Conservation (phyloP, 169 alveolate species). For the Plasmodium inui region DNA sequence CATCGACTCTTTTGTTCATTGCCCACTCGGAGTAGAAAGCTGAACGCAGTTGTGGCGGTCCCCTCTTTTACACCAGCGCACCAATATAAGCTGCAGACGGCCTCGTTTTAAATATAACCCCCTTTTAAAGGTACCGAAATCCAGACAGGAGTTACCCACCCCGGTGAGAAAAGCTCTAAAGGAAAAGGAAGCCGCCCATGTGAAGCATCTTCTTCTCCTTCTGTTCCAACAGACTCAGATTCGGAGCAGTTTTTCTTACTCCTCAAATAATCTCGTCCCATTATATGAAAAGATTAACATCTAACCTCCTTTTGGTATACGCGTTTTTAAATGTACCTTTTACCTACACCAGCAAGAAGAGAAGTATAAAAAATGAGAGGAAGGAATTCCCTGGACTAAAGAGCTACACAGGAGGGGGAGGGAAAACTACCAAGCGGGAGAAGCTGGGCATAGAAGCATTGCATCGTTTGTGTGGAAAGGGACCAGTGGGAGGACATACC, state of each 20-base stretch:
- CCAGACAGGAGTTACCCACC: not conserved
- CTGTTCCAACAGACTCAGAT: not conserved
- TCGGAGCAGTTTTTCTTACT: not conserved
- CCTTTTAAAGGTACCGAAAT: not conserved
- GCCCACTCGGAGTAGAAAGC: no score
- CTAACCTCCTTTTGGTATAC: not conserved
- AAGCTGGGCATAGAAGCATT: not conserved
- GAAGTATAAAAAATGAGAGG: not conserved
- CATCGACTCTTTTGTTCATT: not conserved
- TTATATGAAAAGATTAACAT: not conserved
- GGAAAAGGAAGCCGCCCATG: not conserved
- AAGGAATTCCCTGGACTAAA: not conserved
- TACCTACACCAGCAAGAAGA: not conserved
- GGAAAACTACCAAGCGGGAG: not conserved
- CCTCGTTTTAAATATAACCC: not conserved
- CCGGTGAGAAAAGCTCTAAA: not conserved
- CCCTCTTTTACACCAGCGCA: not conserved
- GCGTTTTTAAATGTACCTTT: not conserved
- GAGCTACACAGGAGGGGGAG: not conserved
- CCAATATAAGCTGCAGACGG: not conserved
- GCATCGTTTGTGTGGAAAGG: not conserved
- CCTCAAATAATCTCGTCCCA: not conserved
- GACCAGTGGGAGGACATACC: not conserved
- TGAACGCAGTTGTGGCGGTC: not conserved
- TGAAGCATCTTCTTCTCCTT: not conserved